phyloP scores from a whole-genome alignment of 257 asterid genomes.

The Solanum neorickii region DNA sequence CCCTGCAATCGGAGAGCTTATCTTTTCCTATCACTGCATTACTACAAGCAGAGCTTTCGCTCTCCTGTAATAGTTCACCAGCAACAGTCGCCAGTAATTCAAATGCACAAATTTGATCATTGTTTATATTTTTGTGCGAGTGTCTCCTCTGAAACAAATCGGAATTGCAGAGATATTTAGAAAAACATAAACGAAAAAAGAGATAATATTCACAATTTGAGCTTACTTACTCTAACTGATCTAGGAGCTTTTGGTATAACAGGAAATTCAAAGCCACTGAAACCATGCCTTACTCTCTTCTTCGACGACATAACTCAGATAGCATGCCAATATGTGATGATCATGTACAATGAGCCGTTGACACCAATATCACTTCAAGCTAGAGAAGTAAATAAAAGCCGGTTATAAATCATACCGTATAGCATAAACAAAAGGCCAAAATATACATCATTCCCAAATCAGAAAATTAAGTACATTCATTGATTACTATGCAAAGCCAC shows the following conservation, averaged over 20 bases:
- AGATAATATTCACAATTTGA: neutral
- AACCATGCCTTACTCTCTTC: constrained; percentile 38
- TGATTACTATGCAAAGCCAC: neutral
- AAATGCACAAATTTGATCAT: constrained; percentile 65
- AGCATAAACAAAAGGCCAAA: neutral
- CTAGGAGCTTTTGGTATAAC: constrained; percentile 67
- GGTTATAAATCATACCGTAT: neutral
- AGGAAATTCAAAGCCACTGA: constrained; percentile 33
- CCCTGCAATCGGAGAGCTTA: constrained; percentile 7
- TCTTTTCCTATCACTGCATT: constrained; percentile 43
- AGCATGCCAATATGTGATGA: constrained; percentile 35
- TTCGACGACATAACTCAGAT: constrained; percentile 49
- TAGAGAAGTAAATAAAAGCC: neutral
- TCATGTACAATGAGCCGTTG: neutral
- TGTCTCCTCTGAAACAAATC: constrained; percentile 44
- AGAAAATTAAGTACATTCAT: neutral
- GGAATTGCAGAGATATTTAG: neutral
- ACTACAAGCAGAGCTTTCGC: constrained; percentile 79
- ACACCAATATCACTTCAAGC: neutral
- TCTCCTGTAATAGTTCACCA: constrained; percentile 76
- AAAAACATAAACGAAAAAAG: constrained; percentile 1
- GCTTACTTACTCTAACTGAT: constrained; percentile 46
- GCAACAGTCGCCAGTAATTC: constrained; percentile 96
- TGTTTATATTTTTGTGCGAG: constrained; percentile 34
- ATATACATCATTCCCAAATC: neutral